Conservation (phyloP, 1,284 basidiomycete genomes). For the Ganoderma meredithae region DNA sequence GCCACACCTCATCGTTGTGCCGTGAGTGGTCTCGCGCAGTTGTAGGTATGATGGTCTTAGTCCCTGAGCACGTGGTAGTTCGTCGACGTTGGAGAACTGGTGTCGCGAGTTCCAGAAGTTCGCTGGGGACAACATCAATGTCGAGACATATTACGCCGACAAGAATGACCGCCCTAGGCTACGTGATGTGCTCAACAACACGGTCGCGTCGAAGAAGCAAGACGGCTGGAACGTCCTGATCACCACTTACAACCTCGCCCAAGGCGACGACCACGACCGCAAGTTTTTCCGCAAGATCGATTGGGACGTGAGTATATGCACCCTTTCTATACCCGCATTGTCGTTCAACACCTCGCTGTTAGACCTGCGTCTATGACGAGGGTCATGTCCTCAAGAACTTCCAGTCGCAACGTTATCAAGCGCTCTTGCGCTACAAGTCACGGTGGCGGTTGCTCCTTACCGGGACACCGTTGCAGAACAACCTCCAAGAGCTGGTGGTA, state of each 20-base stretch:
- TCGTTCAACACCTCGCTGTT: constrained; percentile 11
- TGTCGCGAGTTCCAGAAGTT: constrained; percentile 95
- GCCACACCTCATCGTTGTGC: constrained; percentile 94
- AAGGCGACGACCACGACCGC: constrained; percentile 86
- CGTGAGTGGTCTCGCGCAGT: constrained; percentile 60
- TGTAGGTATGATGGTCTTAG: not conserved
- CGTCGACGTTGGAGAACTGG: constrained; percentile 99
- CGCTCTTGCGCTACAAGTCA: constrained; percentile 86
- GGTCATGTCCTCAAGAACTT: constrained; percentile 98
- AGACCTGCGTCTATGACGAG: constrained; percentile 95
- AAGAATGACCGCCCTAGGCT: constrained; percentile 88
- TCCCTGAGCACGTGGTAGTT: constrained; percentile 52
- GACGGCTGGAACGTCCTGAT: constrained; percentile 92
- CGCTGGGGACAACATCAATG: constrained; percentile 79
- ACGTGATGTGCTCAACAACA: constrained; percentile 69
- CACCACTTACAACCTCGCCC: constrained; percentile 96
- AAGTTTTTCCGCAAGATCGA: constrained; percentile 91
- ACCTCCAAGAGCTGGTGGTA: constrained; percentile 94
- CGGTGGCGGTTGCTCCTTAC: constrained; percentile 94
- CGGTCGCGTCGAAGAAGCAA: constrained; percentile 42
- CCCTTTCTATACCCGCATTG: not conserved
- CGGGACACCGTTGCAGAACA: constrained; percentile 94
- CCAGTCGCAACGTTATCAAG: constrained; percentile 93
- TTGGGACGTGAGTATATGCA: constrained; percentile 79
- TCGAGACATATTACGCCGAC: constrained; percentile 93